Evolutionary conservation across 1,284 basidiomycete species (phyloP).

Genomic region (Melampsora americana): DNA sequence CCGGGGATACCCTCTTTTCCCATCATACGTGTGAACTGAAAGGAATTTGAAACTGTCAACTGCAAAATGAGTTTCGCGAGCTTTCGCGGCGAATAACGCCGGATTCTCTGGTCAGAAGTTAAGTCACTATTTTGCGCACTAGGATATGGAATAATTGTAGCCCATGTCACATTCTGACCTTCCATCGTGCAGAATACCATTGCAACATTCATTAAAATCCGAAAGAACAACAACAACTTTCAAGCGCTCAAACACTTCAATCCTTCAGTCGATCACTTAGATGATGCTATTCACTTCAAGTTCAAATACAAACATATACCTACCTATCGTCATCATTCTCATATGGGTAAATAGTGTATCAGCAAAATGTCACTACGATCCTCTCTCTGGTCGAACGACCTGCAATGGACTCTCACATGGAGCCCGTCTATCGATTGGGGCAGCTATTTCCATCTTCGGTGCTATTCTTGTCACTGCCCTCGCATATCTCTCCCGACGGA

Average conservation of each 20-base stretch:
- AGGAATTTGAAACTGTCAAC: no score
- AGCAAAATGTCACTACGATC: conserved; percentile 24
- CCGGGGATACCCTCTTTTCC: no score
- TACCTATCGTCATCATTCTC: conserved; percentile 10
- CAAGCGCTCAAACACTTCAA: neutral
- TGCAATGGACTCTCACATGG: conserved; percentile 33
- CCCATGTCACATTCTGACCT: no score
- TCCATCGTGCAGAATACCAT: no score
- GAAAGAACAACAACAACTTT: no score
- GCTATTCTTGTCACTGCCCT: conserved; percentile 11
- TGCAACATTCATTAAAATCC: no score
- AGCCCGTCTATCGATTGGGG: conserved; percentile 29
- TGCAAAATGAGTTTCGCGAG: no score
- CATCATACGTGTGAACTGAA: no score
- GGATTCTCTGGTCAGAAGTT: no score
- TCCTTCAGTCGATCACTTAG: neutral
- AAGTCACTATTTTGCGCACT: no score
- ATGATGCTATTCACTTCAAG: neutral
- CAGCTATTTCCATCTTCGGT: conserved; percentile 15
- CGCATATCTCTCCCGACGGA: conserved; percentile 17
- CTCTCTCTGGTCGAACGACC: conserved; percentile 19
- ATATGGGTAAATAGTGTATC: conserved; percentile 5
- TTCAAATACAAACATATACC: neutral
- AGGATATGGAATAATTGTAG: no score
- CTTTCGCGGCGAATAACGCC: no score